These are phyloP conservation scores for Plectranthus barbatus DNA, from an alignment of 257 asterid species.

Conservation along the genomic window DNA sequence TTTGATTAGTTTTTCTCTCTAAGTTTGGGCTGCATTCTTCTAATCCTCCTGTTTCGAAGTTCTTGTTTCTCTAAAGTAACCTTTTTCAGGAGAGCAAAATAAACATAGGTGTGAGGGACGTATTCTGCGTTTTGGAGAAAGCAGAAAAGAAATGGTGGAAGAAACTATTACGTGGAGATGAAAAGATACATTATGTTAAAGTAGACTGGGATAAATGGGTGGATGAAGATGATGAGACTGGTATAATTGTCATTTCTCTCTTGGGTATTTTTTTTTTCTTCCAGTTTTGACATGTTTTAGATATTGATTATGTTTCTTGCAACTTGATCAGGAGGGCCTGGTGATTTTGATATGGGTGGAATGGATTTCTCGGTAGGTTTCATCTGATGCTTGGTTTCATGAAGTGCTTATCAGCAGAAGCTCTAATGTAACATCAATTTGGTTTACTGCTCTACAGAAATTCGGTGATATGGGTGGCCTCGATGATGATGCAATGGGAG, in stretches of 20 bases:
- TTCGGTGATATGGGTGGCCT: conserved; percentile 42
- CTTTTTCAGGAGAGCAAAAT: conserved; percentile 64
- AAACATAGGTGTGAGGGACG: conserved; percentile 45
- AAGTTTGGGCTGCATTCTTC: no score
- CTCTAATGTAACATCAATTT: neutral
- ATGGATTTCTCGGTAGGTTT: conserved; percentile 73
- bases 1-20: neutral
- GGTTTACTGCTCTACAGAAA: conserved; percentile 33
- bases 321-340: conserved; percentile 47
- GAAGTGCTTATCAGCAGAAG: neutral
- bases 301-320: neutral
- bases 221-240: conserved; percentile 68
- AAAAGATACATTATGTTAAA: conserved; percentile 72
- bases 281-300: neutral
- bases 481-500: conserved; percentile 30
- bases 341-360: conserved; percentile 53
- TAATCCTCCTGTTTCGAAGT: no score
- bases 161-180: conserved; percentile 53
- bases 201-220: conserved; percentile 95
- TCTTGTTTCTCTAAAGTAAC: neutral
- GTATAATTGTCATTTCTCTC: conserved; percentile 12
- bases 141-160: conserved; percentile 75
- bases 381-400: neutral
- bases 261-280: neutral
- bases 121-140: conserved; percentile 65